Base-by-base conservation (phyloP, 148 eudicot genomes). In the Tetragonia tetragonoides region DNA sequence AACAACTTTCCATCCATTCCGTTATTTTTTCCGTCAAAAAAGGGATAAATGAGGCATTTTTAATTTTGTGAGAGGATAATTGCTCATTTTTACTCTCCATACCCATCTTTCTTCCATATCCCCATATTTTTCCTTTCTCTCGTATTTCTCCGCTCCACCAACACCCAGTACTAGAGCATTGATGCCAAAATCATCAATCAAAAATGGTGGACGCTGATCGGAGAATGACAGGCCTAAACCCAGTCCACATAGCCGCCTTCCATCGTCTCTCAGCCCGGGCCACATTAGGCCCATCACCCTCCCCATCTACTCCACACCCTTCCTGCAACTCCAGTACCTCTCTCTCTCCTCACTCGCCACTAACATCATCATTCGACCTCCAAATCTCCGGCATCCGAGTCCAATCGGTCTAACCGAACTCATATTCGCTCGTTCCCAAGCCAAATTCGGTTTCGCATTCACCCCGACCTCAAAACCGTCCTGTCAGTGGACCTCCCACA, bases 261-360 rank as follows among this genome's bases (percentile, higher is more conserved):
- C 97, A 97, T 66, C 99, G 99, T 7, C 97, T 95, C 74, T 93
- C 97, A 3, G 94, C 97, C 24, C 84, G 99, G 2, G 99, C 99
- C 37, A 90, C 90, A 53, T 73, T 96, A 74, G 79, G 81, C 6
- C 85, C 79, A n/a, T 78, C 81, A n/a, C n/a, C n/a, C n/a, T n/a
- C n/a, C 16, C 81, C 85, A 17, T 81, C 91, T 1, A 77, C 88
- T 2, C 91, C 88, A 1, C 71, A 81, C 21, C 96, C 89, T 0
- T 70, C 88, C 34, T 87, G 91, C 7, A 87, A n/a, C n/a, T n/a
- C 75, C 82, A 79, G 87, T 56, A 86, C 80, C 85, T 84, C 72
- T 86, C 93, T 39, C 90, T 95, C 87, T 66, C 90, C 24, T 72
- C 92, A 44, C 85, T 91, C 38, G 92, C 99, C 3, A 76, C 83